Evolutionary conservation across 352 stramenopile species (phyloP).

Genomic region (Phytophthora aleatoria): DNA sequence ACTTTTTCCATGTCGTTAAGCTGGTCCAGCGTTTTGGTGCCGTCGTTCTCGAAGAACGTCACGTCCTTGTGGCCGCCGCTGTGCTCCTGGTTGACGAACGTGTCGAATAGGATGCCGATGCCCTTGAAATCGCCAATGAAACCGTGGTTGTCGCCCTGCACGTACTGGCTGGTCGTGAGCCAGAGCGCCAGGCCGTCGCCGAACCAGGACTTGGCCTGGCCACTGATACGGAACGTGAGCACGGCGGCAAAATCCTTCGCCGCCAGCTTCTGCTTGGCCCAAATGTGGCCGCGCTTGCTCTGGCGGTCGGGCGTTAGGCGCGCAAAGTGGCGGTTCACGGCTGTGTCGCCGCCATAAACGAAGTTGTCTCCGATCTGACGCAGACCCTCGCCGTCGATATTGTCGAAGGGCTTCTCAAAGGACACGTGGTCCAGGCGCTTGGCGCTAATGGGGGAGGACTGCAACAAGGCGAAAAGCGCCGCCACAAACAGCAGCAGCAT

Average conservation of each 20-base stretch:
- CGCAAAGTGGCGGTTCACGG: slow-evolving; percentile 83
- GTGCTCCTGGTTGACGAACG: slow-evolving; percentile 86
- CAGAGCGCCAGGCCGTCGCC: slow-evolving; percentile 83
- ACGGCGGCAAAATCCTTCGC: slow-evolving; percentile 74
- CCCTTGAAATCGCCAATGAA: slow-evolving; percentile 79
- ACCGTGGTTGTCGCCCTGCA: slow-evolving; percentile 78
- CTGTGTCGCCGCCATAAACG: slow-evolving; percentile 59
- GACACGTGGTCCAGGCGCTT: slow-evolving; percentile 59
- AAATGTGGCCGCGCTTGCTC: slow-evolving; percentile 77
- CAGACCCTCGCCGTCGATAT: slow-evolving; percentile 61
- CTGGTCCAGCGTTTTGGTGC: slow-evolving; percentile 76
- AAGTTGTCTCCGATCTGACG: slow-evolving; percentile 66
- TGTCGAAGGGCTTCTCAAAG: slow-evolving; percentile 85
- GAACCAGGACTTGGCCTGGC: slow-evolving; percentile 75
- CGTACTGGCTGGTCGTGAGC: slow-evolving; percentile 67
- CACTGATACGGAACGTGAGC: slow-evolving; percentile 86
- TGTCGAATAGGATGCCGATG: slow-evolving; percentile 84
- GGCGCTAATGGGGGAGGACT: slow-evolving; percentile 22
- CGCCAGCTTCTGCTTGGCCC: slow-evolving; percentile 68
- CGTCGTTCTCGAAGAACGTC: slow-evolving; percentile 83
- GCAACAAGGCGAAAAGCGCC: slow-evolving; percentile 25
- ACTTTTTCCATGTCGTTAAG: slow-evolving; percentile 70
- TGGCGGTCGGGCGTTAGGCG: slow-evolving; percentile 82
- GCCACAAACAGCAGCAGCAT: slow-evolving; percentile 28
- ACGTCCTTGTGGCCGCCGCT: slow-evolving; percentile 83